A percentile compares a stretch with the other conserved stretches of the same genome.
Evolutionary conservation across 495 filamentous ascomycete species (phyloP).

Genomic region (Rostrohypoxylon terebratum): DNA sequence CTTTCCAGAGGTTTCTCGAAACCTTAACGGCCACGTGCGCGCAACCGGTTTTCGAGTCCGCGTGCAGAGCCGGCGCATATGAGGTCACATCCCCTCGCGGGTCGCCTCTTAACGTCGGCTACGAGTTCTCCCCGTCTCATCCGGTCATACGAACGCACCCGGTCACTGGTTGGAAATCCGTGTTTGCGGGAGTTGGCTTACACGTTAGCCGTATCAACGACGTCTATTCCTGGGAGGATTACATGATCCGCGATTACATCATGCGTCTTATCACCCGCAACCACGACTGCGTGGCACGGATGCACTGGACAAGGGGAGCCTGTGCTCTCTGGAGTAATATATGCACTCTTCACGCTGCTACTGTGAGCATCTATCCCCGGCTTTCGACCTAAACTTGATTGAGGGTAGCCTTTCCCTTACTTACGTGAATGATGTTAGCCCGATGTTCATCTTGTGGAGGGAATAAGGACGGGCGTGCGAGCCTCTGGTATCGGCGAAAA

Average conservation of each 20-base stretch:
- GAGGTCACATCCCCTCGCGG: constrained; percentile 56
- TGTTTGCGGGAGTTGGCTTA: constrained; percentile 58
- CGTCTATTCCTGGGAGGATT: constrained; percentile 54
- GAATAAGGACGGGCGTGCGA: constrained; percentile 54
- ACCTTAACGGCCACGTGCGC: constrained; percentile 57
- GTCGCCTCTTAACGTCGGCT: constrained; percentile 53
- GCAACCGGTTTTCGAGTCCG: constrained; percentile 56
- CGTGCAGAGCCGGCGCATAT: constrained; percentile 54
- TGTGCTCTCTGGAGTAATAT: constrained; percentile 55
- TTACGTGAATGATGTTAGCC: constrained; percentile 45
- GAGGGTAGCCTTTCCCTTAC: not conserved
- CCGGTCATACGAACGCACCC: constrained; percentile 63
- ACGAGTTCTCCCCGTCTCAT: constrained; percentile 55
- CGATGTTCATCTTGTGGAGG: constrained; percentile 57
- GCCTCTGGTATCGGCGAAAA: constrained; percentile 59
- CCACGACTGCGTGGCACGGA: constrained; percentile 57
- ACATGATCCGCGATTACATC: constrained; percentile 56
- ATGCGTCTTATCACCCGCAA: constrained; percentile 57
- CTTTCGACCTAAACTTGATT: not conserved
- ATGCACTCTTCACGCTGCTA: constrained; percentile 57
- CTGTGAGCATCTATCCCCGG: constrained; percentile 39
- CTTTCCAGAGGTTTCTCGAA: constrained; percentile 54
- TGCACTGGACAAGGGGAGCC: constrained; percentile 59
- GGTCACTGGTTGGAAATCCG: constrained; percentile 62
- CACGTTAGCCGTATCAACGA: constrained; percentile 57